phyloP scores from a whole-genome alignment of 768 basidiomycete species.

The Pleurotus ostreatus region DNA sequence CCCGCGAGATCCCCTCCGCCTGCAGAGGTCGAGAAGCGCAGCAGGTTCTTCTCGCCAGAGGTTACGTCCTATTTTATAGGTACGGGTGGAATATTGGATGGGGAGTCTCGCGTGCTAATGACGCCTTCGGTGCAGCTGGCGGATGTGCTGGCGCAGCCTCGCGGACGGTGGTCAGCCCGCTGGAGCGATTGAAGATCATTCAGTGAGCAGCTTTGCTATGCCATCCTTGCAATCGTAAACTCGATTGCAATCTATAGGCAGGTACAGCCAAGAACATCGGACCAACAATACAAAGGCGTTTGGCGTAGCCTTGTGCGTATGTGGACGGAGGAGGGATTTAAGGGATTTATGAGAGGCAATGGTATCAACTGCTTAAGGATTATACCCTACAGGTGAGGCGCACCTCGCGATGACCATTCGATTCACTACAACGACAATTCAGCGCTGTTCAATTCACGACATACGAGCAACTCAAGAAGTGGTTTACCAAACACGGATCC shows the following conservation, averaged over 20 bases:
- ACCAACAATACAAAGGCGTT: constrained; percentile 77
- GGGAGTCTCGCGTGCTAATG: constrained; percentile 10
- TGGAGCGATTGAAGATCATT: constrained; percentile 95
- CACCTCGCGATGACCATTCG: constrained; percentile 13
- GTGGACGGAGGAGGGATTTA: constrained; percentile 93
- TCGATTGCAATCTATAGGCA: constrained; percentile 49
- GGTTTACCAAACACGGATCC: constrained; percentile 67
- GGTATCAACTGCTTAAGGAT: constrained; percentile 88
- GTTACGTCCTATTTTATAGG: constrained; percentile 43
- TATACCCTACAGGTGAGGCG: constrained; percentile 72
- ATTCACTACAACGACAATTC: constrained; percentile 1
- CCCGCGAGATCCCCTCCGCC: not conserved
- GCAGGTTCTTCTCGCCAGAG: constrained; percentile 28
- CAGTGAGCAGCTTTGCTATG: constrained; percentile 52
- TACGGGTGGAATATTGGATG: constrained; percentile 11
- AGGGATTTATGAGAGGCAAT: constrained; percentile 92
- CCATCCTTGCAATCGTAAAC: constrained; percentile 6
- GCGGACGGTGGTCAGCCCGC: constrained; percentile 86
- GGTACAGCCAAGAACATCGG: constrained; percentile 71
- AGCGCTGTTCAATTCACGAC: constrained; percentile 84
- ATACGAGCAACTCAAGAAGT: constrained; percentile 89
- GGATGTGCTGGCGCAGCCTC: constrained; percentile 66
- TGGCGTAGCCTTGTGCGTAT: constrained; percentile 81
- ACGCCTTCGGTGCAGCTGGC: constrained; percentile 32
- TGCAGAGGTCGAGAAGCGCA: not conserved